A percentile compares a stretch with the other conserved stretches of the same genome.
phyloP scores from a whole-genome alignment of 768 basidiomycete genomes.

The Lentinula raphanica region DNA sequence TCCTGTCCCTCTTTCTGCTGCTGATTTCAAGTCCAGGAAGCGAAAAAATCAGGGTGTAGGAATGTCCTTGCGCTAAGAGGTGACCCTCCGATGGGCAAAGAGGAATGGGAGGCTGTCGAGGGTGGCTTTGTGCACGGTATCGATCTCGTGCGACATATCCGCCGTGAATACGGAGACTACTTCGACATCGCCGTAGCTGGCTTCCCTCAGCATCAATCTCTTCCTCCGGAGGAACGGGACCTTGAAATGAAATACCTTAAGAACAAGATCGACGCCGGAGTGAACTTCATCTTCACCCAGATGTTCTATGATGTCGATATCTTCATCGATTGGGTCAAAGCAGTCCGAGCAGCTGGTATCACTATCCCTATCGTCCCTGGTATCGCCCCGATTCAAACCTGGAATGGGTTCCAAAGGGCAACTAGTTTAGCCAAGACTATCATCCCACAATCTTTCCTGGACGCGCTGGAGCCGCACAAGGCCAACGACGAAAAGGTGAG shows the following conservation, averaged over 20 bases:
- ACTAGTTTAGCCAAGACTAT: slow-evolving; percentile 72
- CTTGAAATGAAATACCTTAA: slow-evolving; percentile 84
- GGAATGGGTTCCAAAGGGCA: slow-evolving; percentile 88
- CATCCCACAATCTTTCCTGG: slow-evolving; percentile 72
- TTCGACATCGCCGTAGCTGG: slow-evolving; percentile 95
- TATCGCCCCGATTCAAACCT: slow-evolving; percentile 94
- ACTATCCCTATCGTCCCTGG: slow-evolving; percentile 88
- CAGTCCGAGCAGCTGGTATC: slow-evolving; percentile 79
- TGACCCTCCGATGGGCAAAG: slow-evolving; percentile 84
- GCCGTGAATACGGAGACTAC: slow-evolving; percentile 77
- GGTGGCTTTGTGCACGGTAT: slow-evolving; percentile 88
- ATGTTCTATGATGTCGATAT: slow-evolving; percentile 95
- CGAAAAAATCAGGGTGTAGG: slow-evolving; percentile 82
- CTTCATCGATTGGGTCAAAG: slow-evolving; percentile 88
- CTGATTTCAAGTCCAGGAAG: slow-evolving; percentile 52
- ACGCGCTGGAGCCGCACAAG: slow-evolving; percentile 79
- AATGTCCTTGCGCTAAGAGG: slow-evolving; percentile 93
- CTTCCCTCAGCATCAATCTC: slow-evolving; percentile 78
- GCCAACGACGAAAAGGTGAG: slow-evolving; percentile 92
- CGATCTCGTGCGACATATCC: slow-evolving; percentile 89
- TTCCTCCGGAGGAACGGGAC: slow-evolving; percentile 68
- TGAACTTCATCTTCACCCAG: slow-evolving; percentile 93
- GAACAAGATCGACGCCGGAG: slow-evolving; percentile 87
- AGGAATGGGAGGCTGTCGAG: slow-evolving; percentile 89
- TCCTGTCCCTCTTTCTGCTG: not conserved